phyloP scores from a whole-genome alignment of 495 filamentous ascomycete species.

The Penicillium ucsense region DNA sequence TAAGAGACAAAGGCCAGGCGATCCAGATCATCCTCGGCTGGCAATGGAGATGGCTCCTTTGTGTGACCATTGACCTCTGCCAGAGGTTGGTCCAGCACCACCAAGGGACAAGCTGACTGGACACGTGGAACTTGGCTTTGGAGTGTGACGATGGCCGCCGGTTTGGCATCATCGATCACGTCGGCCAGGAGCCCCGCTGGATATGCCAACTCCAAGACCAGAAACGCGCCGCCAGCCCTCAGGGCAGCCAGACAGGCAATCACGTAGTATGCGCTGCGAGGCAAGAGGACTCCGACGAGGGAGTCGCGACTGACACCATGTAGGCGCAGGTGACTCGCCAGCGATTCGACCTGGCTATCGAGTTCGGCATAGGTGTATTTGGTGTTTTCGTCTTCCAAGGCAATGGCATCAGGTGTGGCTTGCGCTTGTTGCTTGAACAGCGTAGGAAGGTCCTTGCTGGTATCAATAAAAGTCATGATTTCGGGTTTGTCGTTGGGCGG shows the following conservation, averaged over 20 bases:
- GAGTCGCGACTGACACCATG: slow-evolving; percentile 52
- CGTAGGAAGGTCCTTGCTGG: slow-evolving; percentile 49
- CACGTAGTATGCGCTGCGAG: slow-evolving; percentile 58
- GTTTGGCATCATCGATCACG: slow-evolving; percentile 56
- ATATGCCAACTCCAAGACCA: slow-evolving; percentile 61
- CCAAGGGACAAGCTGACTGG: slow-evolving; percentile 41
- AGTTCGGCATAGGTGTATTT: slow-evolving; percentile 53
- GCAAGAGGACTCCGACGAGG: slow-evolving; percentile 56
- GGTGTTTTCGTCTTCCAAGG: slow-evolving; percentile 48
- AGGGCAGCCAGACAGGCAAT: slow-evolving; percentile 59
- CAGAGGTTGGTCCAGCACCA: slow-evolving; percentile 43
- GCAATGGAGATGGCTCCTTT: slow-evolving; percentile 32
- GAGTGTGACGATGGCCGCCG: slow-evolving; percentile 51
- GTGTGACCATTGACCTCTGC: slow-evolving; percentile 26
- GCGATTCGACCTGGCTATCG: slow-evolving; percentile 43
- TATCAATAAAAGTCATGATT: slow-evolving; percentile 46
- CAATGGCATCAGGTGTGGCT: slow-evolving; percentile 48
- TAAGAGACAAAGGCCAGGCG: slow-evolving; percentile 58
- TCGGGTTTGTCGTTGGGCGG: not conserved
- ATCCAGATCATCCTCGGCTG: slow-evolving; percentile 51
- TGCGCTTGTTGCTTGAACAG: slow-evolving; percentile 49
- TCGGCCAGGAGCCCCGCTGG: slow-evolving; percentile 53
- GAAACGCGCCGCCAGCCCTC: slow-evolving; percentile 59
- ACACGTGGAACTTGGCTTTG: slow-evolving; percentile 45
- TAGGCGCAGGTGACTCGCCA: slow-evolving; percentile 44